Base-by-base conservation (phyloP, 2,329 filamentous ascomycete species). In the Lachnellula suecica region DNA sequence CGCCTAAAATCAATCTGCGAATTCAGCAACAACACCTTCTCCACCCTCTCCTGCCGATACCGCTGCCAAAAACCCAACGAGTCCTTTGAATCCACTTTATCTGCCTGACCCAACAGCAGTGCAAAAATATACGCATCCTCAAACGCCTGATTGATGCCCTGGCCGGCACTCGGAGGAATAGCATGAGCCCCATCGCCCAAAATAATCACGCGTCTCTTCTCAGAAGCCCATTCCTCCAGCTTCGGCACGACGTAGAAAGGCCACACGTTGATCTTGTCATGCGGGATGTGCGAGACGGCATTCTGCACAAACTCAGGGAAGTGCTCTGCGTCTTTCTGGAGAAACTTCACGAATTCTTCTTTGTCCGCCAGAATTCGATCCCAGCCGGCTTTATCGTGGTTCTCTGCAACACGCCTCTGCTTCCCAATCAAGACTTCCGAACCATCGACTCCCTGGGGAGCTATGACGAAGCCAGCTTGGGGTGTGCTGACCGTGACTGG, bases 81-180 rank as follows among this genome's bases (percentile, higher is more conserved):
- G 13, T 62, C 62, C 11, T 58, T 58, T 43, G 70, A 60, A 0
- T 52, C 63, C 10, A 27, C 56, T 23, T 44, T 62, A 11, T 40
- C 54, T 38, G 54, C 51, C 52, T 70, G 58, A 4, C 61, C 63
- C 49, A 73, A 49, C 0, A 80, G 57, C 3, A 74, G 61, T 2
- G 75, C 71, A 22, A 79, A 69, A 0, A 70, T 72, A 47, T 74
- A 75, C 1, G 74, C 72, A 52, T 82, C 79, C 54, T 82, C 78
- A 29, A 77, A 73, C 0, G 74, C 74, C 43, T 77, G 73, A 49
- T 76, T 77, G 1, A 72, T 68, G 0, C 76, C 74, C 53, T 78
- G 76, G 0, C 76, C 75, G 0, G 74, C 72, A 0, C 72, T 72
- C 0, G 75, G 76, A 0, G 75, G 75, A 13, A 79, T 73, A 0